These are phyloP conservation scores for Elongisporangium undulatum DNA, from an alignment of 352 stramenopile genomes.

Conservation along the genomic window DNA sequence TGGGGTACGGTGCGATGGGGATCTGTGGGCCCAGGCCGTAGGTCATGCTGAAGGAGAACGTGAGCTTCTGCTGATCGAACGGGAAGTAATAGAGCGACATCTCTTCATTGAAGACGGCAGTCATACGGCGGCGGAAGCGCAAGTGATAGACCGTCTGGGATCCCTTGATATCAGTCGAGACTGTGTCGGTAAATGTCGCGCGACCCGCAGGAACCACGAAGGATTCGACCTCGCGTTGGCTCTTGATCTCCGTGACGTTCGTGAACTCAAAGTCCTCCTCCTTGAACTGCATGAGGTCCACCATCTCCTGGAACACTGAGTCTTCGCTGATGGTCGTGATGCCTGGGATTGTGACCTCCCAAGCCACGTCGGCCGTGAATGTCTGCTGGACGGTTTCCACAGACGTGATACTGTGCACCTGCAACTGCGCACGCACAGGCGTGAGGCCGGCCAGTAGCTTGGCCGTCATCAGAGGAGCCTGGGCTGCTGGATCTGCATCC, in stretches of 20 bases:
- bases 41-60: conserved; percentile 17
- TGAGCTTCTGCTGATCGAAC: conserved; percentile 33
- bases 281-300: conserved; percentile 9
- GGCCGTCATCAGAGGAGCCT: background rate
- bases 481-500: background rate
- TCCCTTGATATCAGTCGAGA: no score
- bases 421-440: conserved; percentile 7
- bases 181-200: background rate
- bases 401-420: conserved; percentile 8
- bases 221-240: conserved; percentile 3
- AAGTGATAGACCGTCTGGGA: conserved; percentile 9
- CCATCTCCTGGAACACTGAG: conserved; percentile 7
- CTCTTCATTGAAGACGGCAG: conserved; percentile 24
- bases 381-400: conserved; percentile 17
- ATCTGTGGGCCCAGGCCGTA: conserved; percentile 10
- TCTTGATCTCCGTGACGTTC: conserved; percentile 7
- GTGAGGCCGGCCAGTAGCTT: conserved; percentile 9
- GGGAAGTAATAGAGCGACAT: conserved; percentile 32
- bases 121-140: conserved; percentile 17
- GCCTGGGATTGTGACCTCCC: conserved; percentile 11
- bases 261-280: conserved; percentile 12
- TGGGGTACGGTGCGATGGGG: conserved; percentile 6
- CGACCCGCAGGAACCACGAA: conserved; percentile 2
- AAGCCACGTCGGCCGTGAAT: conserved; percentile 17
- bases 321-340: conserved; percentile 12